phyloP scores from a whole-genome alignment of 192 early-diverging fungal species.

The Backusella tuberculispora region DNA sequence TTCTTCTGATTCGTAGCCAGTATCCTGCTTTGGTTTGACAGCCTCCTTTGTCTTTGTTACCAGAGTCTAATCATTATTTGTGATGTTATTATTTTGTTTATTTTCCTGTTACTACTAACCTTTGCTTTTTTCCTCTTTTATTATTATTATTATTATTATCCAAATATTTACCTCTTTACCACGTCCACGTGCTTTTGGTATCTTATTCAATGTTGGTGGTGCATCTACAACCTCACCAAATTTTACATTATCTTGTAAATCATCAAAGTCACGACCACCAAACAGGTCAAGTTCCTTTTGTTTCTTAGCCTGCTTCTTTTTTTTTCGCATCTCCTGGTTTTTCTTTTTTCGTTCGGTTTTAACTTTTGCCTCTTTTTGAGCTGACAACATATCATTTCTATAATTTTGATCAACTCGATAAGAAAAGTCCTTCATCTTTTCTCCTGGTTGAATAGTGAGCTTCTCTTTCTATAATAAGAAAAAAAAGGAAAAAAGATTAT shows the following conservation, averaged over 20 bases:
- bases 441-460: slow-evolving; percentile 42
- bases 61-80: not conserved
- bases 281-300: slow-evolving; percentile 33
- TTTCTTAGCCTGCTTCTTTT: slow-evolving; percentile 47
- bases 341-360: slow-evolving; percentile 49
- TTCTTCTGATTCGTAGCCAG: slow-evolving; percentile 42
- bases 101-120: slow-evolving; percentile 24
- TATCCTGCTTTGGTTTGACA: slow-evolving; percentile 25
- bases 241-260: slow-evolving; percentile 54
- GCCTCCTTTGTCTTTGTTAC: not conserved
- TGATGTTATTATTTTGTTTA: slow-evolving; percentile 4
- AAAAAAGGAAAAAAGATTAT: not conserved
- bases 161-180: slow-evolving; percentile 43
- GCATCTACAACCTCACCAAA: slow-evolving; percentile 62
- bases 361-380: slow-evolving; percentile 42
- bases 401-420: slow-evolving; percentile 51
- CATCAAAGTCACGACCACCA: slow-evolving; percentile 54
- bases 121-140: slow-evolving; percentile 27
- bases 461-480: slow-evolving; percentile 9
- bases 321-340: slow-evolving; percentile 53
- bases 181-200: slow-evolving; percentile 52
- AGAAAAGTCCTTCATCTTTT: slow-evolving; percentile 49
- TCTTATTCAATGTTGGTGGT: slow-evolving; percentile 51
- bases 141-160: no score
- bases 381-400: slow-evolving; percentile 42